Evolutionary conservation across 805 yeast genomes (phyloP).

Genomic region (Limtongozyma cylindracea): DNA sequence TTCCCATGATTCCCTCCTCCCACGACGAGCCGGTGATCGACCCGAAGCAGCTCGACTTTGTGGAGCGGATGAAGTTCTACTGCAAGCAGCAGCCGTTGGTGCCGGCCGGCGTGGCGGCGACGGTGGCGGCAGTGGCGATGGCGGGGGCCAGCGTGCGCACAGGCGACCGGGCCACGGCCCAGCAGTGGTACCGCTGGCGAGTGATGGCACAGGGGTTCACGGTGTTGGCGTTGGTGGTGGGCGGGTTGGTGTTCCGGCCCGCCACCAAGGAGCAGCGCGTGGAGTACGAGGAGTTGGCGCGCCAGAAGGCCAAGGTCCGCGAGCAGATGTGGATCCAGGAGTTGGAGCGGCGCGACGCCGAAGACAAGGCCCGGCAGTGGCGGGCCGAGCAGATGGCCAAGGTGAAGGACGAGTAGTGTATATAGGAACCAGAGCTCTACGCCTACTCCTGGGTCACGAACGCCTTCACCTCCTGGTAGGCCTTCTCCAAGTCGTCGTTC

Average conservation of each 20-base stretch:
- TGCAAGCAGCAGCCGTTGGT: constrained; percentile 77
- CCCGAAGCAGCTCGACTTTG: constrained; percentile 13
- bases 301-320: constrained; percentile 64
- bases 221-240: constrained; percentile 60
- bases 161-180: constrained; percentile 57
- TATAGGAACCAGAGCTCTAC: no score
- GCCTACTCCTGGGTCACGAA: constrained; percentile 25
- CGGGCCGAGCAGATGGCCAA: no score
- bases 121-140: constrained; percentile 56
- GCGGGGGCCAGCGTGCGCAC: constrained; percentile 54
- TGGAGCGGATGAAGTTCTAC: constrained; percentile 31
- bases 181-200: constrained; percentile 74
- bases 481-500: constrained; percentile 78
- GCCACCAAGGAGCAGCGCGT: constrained; percentile 14
- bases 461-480: constrained; percentile 56
- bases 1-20: no score
- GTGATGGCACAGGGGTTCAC: constrained; percentile 78
- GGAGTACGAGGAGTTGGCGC: constrained; percentile 29
- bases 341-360: constrained; percentile 73
- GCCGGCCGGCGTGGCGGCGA: constrained; percentile 58
- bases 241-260: constrained; percentile 43
- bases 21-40: no score
- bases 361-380: no score
- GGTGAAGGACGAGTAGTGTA: no score
- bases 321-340: constrained; percentile 78